Base-by-base conservation (phyloP, 768 basidiomycete species). In the Xerocomellus intermedius region DNA sequence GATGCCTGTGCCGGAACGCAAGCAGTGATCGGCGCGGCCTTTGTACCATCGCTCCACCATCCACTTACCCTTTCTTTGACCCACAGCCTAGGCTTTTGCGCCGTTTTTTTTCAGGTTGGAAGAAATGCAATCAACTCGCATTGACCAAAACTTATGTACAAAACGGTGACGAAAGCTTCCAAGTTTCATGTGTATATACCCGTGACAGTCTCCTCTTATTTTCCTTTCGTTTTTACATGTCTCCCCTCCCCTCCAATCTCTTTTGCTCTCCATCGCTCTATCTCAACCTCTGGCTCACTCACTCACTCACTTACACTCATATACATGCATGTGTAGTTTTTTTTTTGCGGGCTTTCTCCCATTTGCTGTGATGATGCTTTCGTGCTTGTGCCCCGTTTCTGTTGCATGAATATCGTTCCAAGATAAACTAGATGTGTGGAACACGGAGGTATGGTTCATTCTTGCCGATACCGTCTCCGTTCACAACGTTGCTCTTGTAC, bases 1-100 rank as follows among this genome's bases (percentile, higher is more conserved):
- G 73, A 72, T 70, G 59, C 64, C 71, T 42, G 66, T 63, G 33
- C 65, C 69, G 42, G 67, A 74, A 56, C 71, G 71, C 58, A 68
- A 59, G 52, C 57, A 55, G 38, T 62, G 56, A 64, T 33, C 48
- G n/a, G n/a, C n/a, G 8, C 44, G 7, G 2, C 32, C 39, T 17
- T 42, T 21, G 8, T 24, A 28, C 22, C 33, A 19, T 42, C 32
- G 19, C 8, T 14, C n/a, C 37, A 5, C 38, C 26, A 33, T 19
- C 30, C 48, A n/a, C 33, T 49, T 66, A 43, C 17, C 24, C 19
- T n/a, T 5, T 13, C 36, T 16, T 52, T 36, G 50, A 41, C 52
- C 44, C 36, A 57, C 56, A 52, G 21, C 52, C 42, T 46, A 65
- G 16, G 35, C 38, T 51, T 8, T 38, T 38, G 13, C 41, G 49